phyloP scores from a whole-genome alignment of 2,329 filamentous ascomycete genomes.

The Xylaria digitata region DNA sequence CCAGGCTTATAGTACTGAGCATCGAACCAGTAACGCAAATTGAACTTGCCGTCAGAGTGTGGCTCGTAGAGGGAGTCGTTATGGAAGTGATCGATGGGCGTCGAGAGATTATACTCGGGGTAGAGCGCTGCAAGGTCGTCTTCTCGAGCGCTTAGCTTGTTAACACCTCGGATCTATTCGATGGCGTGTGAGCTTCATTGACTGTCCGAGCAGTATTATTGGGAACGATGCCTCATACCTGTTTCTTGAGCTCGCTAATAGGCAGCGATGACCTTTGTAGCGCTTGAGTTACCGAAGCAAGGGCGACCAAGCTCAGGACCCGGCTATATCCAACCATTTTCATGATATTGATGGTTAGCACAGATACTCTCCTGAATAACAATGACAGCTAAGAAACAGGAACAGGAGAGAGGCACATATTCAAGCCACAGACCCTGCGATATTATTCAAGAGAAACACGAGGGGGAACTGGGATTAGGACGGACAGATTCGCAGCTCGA shows the following conservation, averaged over 20 bases:
- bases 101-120: constrained; percentile 56
- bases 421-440: constrained; percentile 6
- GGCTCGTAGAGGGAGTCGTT: constrained; percentile 82
- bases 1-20: constrained; percentile 78
- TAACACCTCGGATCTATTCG: constrained; percentile 36
- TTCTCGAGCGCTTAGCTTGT: constrained; percentile 35
- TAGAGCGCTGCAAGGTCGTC: constrained; percentile 47
- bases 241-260: constrained; percentile 48
- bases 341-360: constrained; percentile 27
- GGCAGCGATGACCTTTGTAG: constrained; percentile 46
- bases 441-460: constrained; percentile 18
- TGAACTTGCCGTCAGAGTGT: constrained; percentile 75
- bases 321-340: constrained; percentile 38
- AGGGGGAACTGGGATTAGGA: constrained; percentile 10
- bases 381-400: constrained; percentile 23
- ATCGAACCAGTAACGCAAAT: constrained; percentile 86
- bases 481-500: constrained; percentile 18
- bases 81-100: constrained; percentile 83
- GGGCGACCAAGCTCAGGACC: constrained; percentile 39
- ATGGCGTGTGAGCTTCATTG: constrained; percentile 28
- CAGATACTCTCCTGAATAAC: constrained; percentile 20
- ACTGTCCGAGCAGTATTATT: not conserved
- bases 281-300: constrained; percentile 42
- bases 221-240: constrained; percentile 37
- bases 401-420: constrained; percentile 23